These are phyloP conservation scores for Calendula officinalis DNA, from an alignment of 129 eudicot species.

Conservation along the genomic window DNA sequence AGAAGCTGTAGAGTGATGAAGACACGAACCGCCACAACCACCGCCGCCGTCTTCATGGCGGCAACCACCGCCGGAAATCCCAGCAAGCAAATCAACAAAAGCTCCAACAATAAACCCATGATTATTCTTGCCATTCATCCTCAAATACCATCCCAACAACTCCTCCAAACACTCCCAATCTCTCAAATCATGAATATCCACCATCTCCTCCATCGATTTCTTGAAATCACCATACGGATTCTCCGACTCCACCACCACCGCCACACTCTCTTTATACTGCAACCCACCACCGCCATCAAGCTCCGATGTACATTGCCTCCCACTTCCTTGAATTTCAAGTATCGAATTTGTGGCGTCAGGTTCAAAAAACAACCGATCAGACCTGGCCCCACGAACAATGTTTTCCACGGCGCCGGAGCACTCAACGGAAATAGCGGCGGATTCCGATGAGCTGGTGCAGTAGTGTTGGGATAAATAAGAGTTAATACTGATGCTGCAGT, in stretches of 20 bases:
- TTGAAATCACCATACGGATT: constrained; percentile 79
- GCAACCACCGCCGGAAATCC: constrained; percentile 19
- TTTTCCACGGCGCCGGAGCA: constrained; percentile 41
- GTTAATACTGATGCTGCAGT: too few species aligned
- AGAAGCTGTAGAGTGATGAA: constrained; percentile 31
- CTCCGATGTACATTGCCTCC: constrained; percentile 12
- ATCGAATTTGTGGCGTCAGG: constrained; percentile 57
- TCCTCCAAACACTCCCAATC: constrained; percentile 87
- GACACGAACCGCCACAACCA: background rate
- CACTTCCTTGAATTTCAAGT: constrained; percentile 20
- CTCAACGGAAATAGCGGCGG: too few species aligned
- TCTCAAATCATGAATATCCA: constrained; percentile 58
- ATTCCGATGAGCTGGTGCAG: too few species aligned
- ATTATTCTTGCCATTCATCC: constrained; percentile 62
- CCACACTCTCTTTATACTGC: constrained; percentile 60
- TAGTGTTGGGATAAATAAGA: too few species aligned
- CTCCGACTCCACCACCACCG: constrained; percentile 61
- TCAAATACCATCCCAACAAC: constrained; percentile 79
- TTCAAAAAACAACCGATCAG: constrained; percentile 64
- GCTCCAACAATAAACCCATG: constrained; percentile 80
- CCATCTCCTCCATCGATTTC: constrained; percentile 91
- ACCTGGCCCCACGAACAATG: constrained; percentile 50
- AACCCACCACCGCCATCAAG: background rate
- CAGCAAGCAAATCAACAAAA: constrained; percentile 73
- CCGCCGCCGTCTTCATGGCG: background rate